A percentile compares a stretch with the other conserved stretches of the same genome.
Conservation (phyloP, 2,329 filamentous ascomycete species). For the Colletotrichum aenigma region DNA sequence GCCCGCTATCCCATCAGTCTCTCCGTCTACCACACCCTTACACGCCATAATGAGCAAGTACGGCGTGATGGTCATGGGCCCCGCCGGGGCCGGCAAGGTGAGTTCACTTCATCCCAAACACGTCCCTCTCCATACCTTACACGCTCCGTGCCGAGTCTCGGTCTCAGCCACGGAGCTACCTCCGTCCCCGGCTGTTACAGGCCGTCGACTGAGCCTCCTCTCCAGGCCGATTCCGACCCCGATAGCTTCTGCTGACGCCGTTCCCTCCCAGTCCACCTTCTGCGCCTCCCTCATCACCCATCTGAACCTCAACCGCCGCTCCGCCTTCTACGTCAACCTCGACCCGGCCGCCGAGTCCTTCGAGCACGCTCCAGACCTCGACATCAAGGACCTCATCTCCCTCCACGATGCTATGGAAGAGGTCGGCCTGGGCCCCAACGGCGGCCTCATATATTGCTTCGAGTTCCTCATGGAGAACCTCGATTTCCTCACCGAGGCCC, state of each 20-base stretch:
- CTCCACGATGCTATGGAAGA: conserved; percentile 98
- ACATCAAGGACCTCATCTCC: conserved; percentile 94
- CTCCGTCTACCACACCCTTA: background rate
- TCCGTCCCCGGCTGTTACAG: background rate
- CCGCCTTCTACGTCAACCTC: conserved; percentile 97
- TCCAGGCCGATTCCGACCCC: background rate
- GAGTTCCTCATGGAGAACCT: conserved; percentile 95
- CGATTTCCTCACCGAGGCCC: conserved; percentile 85
- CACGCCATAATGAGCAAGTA: conserved; percentile 81
- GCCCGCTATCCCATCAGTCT: background rate
- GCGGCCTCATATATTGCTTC: conserved; percentile 94
- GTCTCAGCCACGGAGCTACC: background rate
- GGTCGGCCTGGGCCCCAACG: conserved; percentile 87
- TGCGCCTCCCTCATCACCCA: conserved; percentile 93
- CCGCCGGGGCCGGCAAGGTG: conserved; percentile 91
- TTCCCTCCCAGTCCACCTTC: conserved; percentile 77
- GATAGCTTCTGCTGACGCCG: background rate
- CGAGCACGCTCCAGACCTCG: conserved; percentile 87
- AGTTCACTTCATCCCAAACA: conserved; percentile 13
- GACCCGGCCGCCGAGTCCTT: conserved; percentile 95
- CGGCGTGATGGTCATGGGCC: conserved; percentile 93
- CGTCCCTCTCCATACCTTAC: background rate
- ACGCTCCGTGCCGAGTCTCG: background rate
- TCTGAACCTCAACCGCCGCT: conserved; percentile 87
- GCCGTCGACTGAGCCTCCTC: background rate